Conservation (phyloP, 129 eudicot species). For the carrot (Daucus carota) region DH1_v3.0 NC_030381.2:35144001-35144500, state of each 20-base stretch:
- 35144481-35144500: neutral
- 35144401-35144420: slow-evolving; percentile 76
- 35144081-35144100: neutral
- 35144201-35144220: neutral
- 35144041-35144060: neutral
- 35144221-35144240: neutral
- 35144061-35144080: neutral
- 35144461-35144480: neutral
- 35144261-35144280: slow-evolving; percentile 28
- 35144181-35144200: neutral
- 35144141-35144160: neutral
- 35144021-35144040: too few relatives aligned
- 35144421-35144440: slow-evolving; percentile 92
- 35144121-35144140: neutral
- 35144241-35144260: neutral
- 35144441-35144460: slow-evolving; percentile 39
- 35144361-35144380: slow-evolving; percentile 46
- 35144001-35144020: too few relatives aligned
- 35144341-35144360: slow-evolving; percentile 60
- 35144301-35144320: slow-evolving; percentile 99
- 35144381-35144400: slow-evolving; percentile 67
- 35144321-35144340: slow-evolving; percentile 92
- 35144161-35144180: neutral
- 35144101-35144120: neutral
- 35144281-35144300: slow-evolving; percentile 82